Evolutionary conservation across 2,329 filamentous ascomycete species (phyloP), one percentile per base, ranked within the genome.

Genomic region (Aspergillus pseudotamarii): DNA sequence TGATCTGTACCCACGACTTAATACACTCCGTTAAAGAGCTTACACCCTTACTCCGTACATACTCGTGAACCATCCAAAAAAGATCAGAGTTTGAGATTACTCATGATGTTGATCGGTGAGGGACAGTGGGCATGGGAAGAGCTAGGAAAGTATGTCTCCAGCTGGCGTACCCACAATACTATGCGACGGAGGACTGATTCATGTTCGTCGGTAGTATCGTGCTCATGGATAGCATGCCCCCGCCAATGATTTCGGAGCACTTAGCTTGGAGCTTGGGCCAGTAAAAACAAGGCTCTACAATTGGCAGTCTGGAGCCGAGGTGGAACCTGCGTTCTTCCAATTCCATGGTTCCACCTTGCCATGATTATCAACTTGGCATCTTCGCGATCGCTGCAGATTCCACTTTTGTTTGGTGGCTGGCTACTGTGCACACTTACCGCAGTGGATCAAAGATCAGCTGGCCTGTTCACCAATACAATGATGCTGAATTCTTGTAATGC

Each of bases 381-480:
- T 32, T 54, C 23, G 38, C 58, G 34, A 59, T 51, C 41, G 21
- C 32, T 64, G 62, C 36, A 60, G 61, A 34, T 60, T 57, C 43
- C 50, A 38, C 36, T 28, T 58, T 32, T 53, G 45, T 36, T 59
- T 59, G 59, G 64, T 66, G 65, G 63, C 65, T 66, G 65, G 63
- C 61, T 57, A 41, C 6, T 41, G 11, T 8, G 2, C n/a, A 64
- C 51, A 51, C 32, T 45, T 50, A 57, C 60, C 56, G 60, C 53
- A 54, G 38, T 63, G 51, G 55, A 57, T 30, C 54, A 48, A 48
- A 51, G 57, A 60, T 62, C 58, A 60, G 57, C 60, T 60, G 23
- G 16, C 14, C n/a, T 45, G 32, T 32, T 41, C n/a, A 48, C 45
- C 53, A 55, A 45, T 41, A 38, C 43, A 57, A 38, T 57, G 32